phyloP scores from a whole-genome alignment of 805 yeast species.

The Nematodospora valgi region DNA sequence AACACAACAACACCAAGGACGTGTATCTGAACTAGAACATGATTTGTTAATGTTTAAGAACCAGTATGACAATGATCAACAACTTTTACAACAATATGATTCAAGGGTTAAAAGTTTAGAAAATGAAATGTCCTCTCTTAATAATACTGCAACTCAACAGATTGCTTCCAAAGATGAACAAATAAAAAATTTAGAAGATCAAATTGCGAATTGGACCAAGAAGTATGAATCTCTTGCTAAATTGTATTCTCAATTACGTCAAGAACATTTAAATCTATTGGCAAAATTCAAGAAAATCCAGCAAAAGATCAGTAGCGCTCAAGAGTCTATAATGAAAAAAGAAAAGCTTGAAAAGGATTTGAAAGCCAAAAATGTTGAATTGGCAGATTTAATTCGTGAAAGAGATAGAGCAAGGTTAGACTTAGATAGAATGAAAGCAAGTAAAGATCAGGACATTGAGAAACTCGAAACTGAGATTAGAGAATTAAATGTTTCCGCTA shows the following conservation, averaged over 20 bases:
- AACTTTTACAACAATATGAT: slow-evolving; percentile 82
- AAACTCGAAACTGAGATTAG: slow-evolving; percentile 61
- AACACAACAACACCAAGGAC: slow-evolving; percentile 71
- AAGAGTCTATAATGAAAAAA: slow-evolving; percentile 80
- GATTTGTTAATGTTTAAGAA: slow-evolving; percentile 71
- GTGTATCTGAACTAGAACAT: slow-evolving; percentile 77
- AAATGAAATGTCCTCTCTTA: slow-evolving; percentile 58
- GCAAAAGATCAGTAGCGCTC: slow-evolving; percentile 84
- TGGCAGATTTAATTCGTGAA: slow-evolving; percentile 85
- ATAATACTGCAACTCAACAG: slow-evolving; percentile 67
- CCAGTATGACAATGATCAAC: slow-evolving; percentile 84
- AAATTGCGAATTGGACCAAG: slow-evolving; percentile 71
- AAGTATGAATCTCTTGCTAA: slow-evolving; percentile 90
- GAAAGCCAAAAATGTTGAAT: slow-evolving; percentile 79
- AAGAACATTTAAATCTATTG: slow-evolving; percentile 80
- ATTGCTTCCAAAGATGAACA: slow-evolving; percentile 74
- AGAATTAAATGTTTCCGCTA: slow-evolving; percentile 54
- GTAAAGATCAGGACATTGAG: slow-evolving; percentile 63
- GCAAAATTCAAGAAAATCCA: slow-evolving; percentile 77
- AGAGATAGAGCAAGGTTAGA: slow-evolving; percentile 87
- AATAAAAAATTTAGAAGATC: slow-evolving; percentile 64
- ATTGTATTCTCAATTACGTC: slow-evolving; percentile 84
- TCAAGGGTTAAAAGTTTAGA: slow-evolving; percentile 79
- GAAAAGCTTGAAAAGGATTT: slow-evolving; percentile 80
- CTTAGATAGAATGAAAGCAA: slow-evolving; percentile 64